Base-by-base conservation (phyloP, 2,329 filamentous ascomycete species). In the Nothopassalora personata region DNA sequence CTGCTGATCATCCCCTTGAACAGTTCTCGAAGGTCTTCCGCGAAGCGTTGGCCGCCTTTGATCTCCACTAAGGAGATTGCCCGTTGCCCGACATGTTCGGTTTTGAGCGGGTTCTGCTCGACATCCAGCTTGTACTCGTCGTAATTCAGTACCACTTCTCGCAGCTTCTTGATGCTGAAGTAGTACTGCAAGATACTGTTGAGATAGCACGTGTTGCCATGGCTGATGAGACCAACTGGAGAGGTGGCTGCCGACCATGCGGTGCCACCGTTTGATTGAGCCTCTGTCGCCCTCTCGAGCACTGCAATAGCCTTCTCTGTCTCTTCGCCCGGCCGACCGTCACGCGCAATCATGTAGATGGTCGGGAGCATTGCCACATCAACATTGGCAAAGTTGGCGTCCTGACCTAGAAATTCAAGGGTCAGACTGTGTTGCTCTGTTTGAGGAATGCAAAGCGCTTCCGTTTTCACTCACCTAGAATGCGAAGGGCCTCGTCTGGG, bases 101-200 rank as follows among this genome's bases (percentile, higher is more conserved):
- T 76, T 53, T 79, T 78, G 46, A 94, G 78, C 28, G 78, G 82
- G 59, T 85, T 81, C 46, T 86, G 84, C 8, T 82, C 83, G 4
- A 89, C 74, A 3, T 87, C 83, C 69, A 94, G 83, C 64, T 87
- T 84, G 68, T 87, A 83, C 4, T 85, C 74, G 28, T 93, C 85
- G 65, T 90, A 90, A 53, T 90, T 80, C 59, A 95, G 79, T 3
- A 97, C 86, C 64, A 97, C 83, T 5, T 94, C 83, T 53, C 93
- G 85, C 31, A 97, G 80, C 1, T 90, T 86, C 61, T 86, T 87
- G 57, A 97, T 84, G 0, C 92, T 95, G 72, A 96, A 97, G 65
- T 97, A 88, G 71, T 96, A 97, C 68, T 99, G 94, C 9, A 99
- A 80, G 52, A 99, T 83, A 75, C 93, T 97, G 78, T 99, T 99